Base-by-base conservation (phyloP, 225 moss, liverwort and hornwort species). In the Marchantia polymorpha region DNA sequence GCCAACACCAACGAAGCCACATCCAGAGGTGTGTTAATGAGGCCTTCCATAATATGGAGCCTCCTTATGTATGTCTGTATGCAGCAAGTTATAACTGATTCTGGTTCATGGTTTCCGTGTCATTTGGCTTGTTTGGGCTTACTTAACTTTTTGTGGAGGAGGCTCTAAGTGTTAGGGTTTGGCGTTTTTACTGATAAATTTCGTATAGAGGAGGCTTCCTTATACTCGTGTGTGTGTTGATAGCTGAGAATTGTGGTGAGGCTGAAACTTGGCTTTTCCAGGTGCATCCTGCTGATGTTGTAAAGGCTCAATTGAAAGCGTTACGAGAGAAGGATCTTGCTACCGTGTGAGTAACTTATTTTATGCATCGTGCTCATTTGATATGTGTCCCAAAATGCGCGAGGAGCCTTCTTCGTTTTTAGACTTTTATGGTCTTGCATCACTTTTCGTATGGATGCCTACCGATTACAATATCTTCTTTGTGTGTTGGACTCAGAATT, bases 211-310 rank as follows among this genome's bases (percentile, higher is more conserved):
- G 39, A 65, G 27, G 26, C 8, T 65, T 64, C 39, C 25, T 64
- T 27, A 29, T 12, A 65, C 12, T 12, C n/a, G n/a, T 65, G 65
- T 65, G 10, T 67, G 67, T 67, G 67, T 47, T 61, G 59, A 2
- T 6, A 0, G 50, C 47, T 23, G 29, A 55, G 2, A 17, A 53
- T 12, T 16, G 15, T 69, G 29, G 11, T 54, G 73, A 29, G 54
- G 53, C 8, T 73, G 73, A 73, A 52, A 27, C 5, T 19, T 27
- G 67, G 67, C 56, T 31, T 69, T 27, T 23, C 30, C 86, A 89
- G 89, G 89, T 89, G 69, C 86, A 83, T 67, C 86, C 89, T 66
- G 78, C 89, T 16, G 83, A 89, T 12, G 89, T 89, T 72, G 89
- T 89, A 64, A 77, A 72, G 60, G 89, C 89, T 16, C 89, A 89